phyloP scores from a whole-genome alignment of 2,329 filamentous ascomycete species.

The Lachnellula subtilissima region DNA sequence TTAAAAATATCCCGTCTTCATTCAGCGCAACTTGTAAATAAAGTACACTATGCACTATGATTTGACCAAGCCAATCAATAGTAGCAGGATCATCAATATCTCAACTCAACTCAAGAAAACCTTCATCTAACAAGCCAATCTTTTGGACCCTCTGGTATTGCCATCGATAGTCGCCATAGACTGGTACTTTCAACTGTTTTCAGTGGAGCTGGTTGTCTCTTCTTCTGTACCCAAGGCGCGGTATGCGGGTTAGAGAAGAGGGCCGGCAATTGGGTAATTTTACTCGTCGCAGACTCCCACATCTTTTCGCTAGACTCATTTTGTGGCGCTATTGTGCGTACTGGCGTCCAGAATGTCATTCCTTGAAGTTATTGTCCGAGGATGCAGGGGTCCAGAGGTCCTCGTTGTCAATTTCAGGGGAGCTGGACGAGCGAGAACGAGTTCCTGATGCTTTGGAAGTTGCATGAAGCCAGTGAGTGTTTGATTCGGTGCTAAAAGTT shows the following conservation, averaged over 20 bases:
- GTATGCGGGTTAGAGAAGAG: constrained; percentile 15
- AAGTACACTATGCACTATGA: neutral
- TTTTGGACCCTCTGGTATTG: constrained; percentile 13
- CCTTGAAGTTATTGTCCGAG: neutral
- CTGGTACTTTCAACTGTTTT: constrained; percentile 15
- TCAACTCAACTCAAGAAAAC: constrained; percentile 18
- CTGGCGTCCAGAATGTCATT: constrained; percentile 2
- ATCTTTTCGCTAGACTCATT: constrained; percentile 3
- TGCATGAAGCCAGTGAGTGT: constrained; percentile 13
- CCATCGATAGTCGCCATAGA: constrained; percentile 18
- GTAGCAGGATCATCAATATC: constrained; percentile 14
- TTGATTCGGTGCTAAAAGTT: neutral
- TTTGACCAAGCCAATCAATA: neutral
- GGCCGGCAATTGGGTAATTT: neutral
- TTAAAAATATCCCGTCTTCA: neutral
- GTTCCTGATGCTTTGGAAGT: constrained; percentile 3
- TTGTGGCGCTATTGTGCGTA: neutral
- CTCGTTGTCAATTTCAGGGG: neutral
- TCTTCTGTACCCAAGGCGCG: constrained; percentile 19
- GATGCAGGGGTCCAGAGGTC: neutral
- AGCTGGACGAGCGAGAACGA: neutral
- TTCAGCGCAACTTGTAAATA: neutral
- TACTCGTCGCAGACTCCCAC: constrained; percentile 13
- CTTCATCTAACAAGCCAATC: constrained; percentile 20
- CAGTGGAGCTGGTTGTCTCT: constrained; percentile 9